Evolutionary conservation across 768 basidiomycete genomes (phyloP).

Genomic region (Russula griseocarnosa): DNA sequence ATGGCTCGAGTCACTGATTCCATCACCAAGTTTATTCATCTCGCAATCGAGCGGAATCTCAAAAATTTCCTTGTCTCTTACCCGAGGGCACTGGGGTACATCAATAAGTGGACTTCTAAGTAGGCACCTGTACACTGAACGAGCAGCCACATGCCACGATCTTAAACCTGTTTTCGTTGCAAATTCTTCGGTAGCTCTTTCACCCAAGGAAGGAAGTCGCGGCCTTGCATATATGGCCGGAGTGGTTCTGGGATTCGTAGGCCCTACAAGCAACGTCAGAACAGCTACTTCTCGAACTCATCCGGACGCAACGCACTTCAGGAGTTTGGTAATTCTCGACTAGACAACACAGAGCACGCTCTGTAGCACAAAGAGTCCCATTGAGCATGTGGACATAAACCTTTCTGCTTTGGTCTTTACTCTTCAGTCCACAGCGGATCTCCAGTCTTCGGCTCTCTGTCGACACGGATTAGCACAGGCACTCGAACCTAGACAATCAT

Average conservation of each 20-base stretch:
- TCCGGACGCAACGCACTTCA: slow-evolving; percentile 67
- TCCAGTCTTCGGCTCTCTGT: slow-evolving; percentile 90
- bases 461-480: slow-evolving; percentile 11
- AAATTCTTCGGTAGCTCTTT: slow-evolving; percentile 75
- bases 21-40: neutral
- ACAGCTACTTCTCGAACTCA: neutral
- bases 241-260: slow-evolving; percentile 85
- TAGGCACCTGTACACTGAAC: slow-evolving; percentile 15
- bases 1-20: neutral
- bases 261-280: slow-evolving; percentile 52
- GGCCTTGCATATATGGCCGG: slow-evolving; percentile 93
- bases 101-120: slow-evolving; percentile 17
- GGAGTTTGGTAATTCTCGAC: slow-evolving; percentile 99
- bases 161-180: slow-evolving; percentile 63
- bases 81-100: slow-evolving; percentile 14
- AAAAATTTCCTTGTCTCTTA: neutral
- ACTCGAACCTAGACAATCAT: neutral
- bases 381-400: slow-evolving; percentile 99
- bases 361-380: slow-evolving; percentile 94
- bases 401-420: slow-evolving; percentile 85
- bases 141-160: neutral
- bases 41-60: slow-evolving; percentile 5
- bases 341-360: slow-evolving; percentile 92
- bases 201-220: slow-evolving; percentile 82
- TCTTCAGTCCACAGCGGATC: slow-evolving; percentile 88